phyloP scores from a whole-genome alignment of 768 basidiomycete genomes.

The Calocybe cyanea region DNA sequence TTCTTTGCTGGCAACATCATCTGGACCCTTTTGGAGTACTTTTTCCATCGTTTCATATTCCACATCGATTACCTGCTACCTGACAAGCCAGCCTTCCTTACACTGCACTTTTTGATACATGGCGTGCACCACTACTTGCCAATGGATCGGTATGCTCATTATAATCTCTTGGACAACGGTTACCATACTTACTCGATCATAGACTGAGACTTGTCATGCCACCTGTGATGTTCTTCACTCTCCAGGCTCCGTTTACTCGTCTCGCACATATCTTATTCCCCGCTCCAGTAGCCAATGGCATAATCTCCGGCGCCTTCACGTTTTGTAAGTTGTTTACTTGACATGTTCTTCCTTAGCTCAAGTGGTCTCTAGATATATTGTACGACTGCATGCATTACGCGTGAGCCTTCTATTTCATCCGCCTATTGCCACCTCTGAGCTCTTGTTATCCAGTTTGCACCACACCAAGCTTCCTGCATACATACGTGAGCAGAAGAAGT shows the following conservation, averaged over 20 bases:
- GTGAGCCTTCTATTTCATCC: constrained; percentile 35
- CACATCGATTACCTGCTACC: constrained; percentile 88
- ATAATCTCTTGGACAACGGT: not conserved
- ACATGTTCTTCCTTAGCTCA: constrained; percentile 1
- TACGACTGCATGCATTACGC: constrained; percentile 95
- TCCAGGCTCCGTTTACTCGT: constrained; percentile 83
- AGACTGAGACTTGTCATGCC: constrained; percentile 97
- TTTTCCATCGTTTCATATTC: constrained; percentile 94
- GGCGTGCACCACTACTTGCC: constrained; percentile 98
- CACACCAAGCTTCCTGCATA: constrained; percentile 85
- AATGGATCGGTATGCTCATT: constrained; percentile 73
- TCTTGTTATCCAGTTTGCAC: constrained; percentile 51
- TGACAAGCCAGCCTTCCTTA: constrained; percentile 74
- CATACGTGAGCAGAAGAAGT: constrained; percentile 91
- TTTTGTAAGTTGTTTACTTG: constrained; percentile 53
- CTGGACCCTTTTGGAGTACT: constrained; percentile 95
- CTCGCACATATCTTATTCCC: constrained; percentile 85
- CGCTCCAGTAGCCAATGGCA: constrained; percentile 79
- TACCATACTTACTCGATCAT: constrained; percentile 1
- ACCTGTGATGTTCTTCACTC: constrained; percentile 69
- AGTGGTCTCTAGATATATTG: constrained; percentile 52
- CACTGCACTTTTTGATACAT: constrained; percentile 88
- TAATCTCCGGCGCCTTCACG: constrained; percentile 78
- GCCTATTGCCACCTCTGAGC: not conserved
- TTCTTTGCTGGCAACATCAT: constrained; percentile 84